Conservation (phyloP, 1,139 yeast genomes). For the Debaryomycetaceae sp. region DNA sequence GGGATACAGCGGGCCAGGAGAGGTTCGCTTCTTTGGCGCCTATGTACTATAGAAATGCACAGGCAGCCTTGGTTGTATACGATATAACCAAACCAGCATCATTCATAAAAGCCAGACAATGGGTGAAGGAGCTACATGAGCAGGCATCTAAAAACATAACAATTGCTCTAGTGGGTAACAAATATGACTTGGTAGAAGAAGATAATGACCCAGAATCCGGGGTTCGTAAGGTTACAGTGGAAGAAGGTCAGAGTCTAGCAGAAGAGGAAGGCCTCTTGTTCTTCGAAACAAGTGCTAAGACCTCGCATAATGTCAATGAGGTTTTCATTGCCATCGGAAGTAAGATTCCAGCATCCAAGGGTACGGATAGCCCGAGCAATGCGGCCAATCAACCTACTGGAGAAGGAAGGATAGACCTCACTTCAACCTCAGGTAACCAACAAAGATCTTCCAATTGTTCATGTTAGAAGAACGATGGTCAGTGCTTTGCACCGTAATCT, state of each 20-base stretch:
- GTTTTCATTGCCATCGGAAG: slow-evolving; percentile 82
- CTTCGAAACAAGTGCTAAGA: slow-evolving; percentile 92
- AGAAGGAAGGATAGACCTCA: slow-evolving; percentile 28
- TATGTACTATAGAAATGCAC: slow-evolving; percentile 98
- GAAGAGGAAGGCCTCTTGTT: slow-evolving; percentile 76
- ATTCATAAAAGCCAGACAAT: slow-evolving; percentile 95
- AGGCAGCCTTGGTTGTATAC: slow-evolving; percentile 93
- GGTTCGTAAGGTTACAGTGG: slow-evolving; percentile 76
- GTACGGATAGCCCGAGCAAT: slow-evolving; percentile 16
- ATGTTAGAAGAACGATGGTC: too few species aligned
- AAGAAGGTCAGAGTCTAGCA: slow-evolving; percentile 76
- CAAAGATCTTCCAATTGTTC: slow-evolving; percentile 10
- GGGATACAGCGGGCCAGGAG: slow-evolving; percentile 99
- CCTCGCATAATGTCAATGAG: slow-evolving; percentile 77
- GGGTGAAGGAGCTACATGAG: slow-evolving; percentile 96
- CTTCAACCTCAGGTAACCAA: slow-evolving; percentile 8
- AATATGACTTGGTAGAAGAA: slow-evolving; percentile 63
- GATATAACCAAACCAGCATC: slow-evolving; percentile 97
- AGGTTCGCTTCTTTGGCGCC: slow-evolving; percentile 96
- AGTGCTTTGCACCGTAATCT: too few species aligned
- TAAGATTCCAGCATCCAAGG: slow-evolving; percentile 53
- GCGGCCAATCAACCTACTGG: slow-evolving; percentile 7
- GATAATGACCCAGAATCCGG: slow-evolving; percentile 22
- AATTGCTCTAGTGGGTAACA: slow-evolving; percentile 93
- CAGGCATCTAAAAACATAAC: slow-evolving; percentile 90